phyloP scores from a whole-genome alignment of 169 alveolate species.

The Plasmodium inui region DNA sequence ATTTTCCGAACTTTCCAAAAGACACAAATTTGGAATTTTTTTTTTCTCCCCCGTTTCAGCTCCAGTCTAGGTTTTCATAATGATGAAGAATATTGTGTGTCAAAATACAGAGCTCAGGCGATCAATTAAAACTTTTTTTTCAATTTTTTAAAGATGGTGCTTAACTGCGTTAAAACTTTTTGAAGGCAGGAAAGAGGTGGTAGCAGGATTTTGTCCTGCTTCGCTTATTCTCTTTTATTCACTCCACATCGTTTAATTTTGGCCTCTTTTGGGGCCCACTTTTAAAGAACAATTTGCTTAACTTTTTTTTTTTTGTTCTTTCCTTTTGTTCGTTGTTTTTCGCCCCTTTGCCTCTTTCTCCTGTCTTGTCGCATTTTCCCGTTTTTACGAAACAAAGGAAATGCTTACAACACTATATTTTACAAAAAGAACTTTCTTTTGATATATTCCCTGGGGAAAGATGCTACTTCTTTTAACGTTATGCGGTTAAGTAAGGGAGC shows the following conservation, averaged over 20 bases:
- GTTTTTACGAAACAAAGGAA: neutral
- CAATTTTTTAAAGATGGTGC: neutral
- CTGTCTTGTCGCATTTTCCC: neutral
- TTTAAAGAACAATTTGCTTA: neutral
- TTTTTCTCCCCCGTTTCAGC: slow-evolving; percentile 7
- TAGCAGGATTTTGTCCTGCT: neutral
- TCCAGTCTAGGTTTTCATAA: slow-evolving; percentile 56
- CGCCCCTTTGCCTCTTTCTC: neutral
- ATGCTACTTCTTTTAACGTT: neutral
- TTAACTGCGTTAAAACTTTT: neutral
- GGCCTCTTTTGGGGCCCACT: neutral
- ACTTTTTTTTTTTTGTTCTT: neutral
- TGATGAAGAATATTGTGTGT: slow-evolving; percentile 66
- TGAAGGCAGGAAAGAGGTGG: neutral
- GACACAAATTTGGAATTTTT: slow-evolving; percentile 1
- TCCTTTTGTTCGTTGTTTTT: neutral
- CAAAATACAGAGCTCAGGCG: slow-evolving; percentile 23
- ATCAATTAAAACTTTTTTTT: neutral
- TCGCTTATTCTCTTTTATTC: neutral
- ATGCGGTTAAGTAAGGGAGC: neutral
- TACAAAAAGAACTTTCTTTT: neutral
- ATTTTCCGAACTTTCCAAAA: neutral
- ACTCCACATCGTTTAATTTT: neutral
- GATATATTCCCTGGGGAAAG: neutral
- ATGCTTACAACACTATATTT: neutral